Percentiles rank a stretch among this genome's conserved stretches.
These are phyloP conservation scores for Colletotrichum gloeosporioides DNA, from an alignment of 2,329 filamentous ascomycete species.

Conservation along the genomic window DNA sequence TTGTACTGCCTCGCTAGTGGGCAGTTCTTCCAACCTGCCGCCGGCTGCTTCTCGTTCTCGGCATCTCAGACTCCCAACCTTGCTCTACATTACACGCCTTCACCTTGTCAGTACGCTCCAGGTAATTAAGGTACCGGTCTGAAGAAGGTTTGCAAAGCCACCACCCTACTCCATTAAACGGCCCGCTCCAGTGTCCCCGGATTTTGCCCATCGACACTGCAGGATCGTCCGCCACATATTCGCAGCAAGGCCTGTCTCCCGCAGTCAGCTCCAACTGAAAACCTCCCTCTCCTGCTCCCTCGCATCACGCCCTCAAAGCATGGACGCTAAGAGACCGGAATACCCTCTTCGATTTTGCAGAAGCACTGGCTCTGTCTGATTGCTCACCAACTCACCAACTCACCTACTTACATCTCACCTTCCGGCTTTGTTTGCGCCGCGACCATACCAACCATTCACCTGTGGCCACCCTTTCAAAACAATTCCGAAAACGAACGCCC, in stretches of 20 bases:
- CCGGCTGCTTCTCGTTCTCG: neutral
- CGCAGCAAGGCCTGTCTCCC: neutral
- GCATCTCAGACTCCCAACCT: neutral
- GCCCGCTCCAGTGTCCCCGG: neutral
- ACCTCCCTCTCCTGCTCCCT: too few species aligned
- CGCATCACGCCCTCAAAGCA: neutral
- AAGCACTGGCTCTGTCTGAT: neutral
- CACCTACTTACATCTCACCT: neutral
- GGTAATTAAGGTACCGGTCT: neutral
- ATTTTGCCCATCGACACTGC: neutral
- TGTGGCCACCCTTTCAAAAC: neutral
- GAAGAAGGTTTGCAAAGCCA: neutral
- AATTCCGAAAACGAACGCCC: neutral
- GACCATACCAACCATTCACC: neutral
- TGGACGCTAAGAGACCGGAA: neutral
- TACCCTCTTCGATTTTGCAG: neutral
- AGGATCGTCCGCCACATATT: neutral
- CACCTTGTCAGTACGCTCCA: neutral
- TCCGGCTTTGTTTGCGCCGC: conserved; percentile 9
- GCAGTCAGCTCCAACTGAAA: too few species aligned
- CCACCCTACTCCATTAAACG: neutral
- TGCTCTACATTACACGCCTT: neutral
- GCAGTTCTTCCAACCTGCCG: neutral
- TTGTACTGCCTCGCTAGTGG: neutral
- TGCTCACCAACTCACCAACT: neutral